Evolutionary conservation across 192 early-diverging fungal species (phyloP), one percentile per base, ranked within the genome.

Genomic region (Fimicolochytrium jonesii): DNA sequence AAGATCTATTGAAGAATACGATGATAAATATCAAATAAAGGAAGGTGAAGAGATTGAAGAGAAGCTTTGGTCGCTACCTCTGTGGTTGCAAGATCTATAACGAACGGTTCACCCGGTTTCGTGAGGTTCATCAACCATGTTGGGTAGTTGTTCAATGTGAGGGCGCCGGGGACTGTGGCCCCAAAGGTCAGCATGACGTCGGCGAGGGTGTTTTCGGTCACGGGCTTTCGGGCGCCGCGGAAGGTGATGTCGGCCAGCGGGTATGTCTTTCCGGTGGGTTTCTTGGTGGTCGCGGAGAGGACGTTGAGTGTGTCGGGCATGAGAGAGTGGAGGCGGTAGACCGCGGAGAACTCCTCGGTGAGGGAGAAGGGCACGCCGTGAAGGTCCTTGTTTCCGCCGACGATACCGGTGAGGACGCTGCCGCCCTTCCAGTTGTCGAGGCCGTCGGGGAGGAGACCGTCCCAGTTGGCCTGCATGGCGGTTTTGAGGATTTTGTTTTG

Each of bases 81-180:
- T 29, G 67, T 62, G 29, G 52, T 62, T 11, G 65, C 56, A 5
- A 71, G 18, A 43, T 71, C 70, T 11, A 71, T 28, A 35, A 29
- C 17, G 20, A 13, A 47, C n/a, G 61, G 36, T 30, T 68, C 59
- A 26, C 17, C 49, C 1, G 65, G 70, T n/a, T 56, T 60, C 11
- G 33, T 15, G 22, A 71, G 36, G 25, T 70, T 54, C 51, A 51
- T 68, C 1, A 72, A 46, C 17, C 37, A 52, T 3, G 43, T 61
- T 17, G 70, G 70, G 54, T 64, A 64, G 54, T 72, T 72, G 59
- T 70, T 72, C 47, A 72, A 60, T 17, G 52, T 58, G 10, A 72
- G 37, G 0, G 70, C 70, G 1, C 70, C 70, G n/a, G 66, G 59
- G 15, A 29, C 13, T 22, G 46, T 20, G 28, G 66, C 56, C 35